phyloP scores from a whole-genome alignment of 2,329 filamentous ascomycete genomes.

The Cercospora sp. region DNA sequence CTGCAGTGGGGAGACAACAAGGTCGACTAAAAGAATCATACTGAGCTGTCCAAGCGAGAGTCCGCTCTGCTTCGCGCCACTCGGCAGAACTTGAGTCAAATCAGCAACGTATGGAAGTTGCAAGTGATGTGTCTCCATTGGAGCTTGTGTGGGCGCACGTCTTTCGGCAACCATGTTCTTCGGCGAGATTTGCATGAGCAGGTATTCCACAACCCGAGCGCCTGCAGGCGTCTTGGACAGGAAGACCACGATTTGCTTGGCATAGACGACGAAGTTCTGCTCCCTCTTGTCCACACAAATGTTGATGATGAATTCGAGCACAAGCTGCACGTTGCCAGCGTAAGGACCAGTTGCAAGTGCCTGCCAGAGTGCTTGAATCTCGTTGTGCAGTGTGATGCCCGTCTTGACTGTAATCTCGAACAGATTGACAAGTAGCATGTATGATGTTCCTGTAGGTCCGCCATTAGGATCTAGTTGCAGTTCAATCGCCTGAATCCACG shows the following conservation, averaged over 20 bases:
- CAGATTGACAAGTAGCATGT: slow-evolving; percentile 90
- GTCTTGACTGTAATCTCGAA: slow-evolving; percentile 96
- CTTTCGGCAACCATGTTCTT: slow-evolving; percentile 98
- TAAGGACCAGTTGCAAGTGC: slow-evolving; percentile 90
- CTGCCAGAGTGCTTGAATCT: slow-evolving; percentile 97
- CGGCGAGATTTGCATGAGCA: slow-evolving; percentile 85
- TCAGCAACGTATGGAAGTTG: slow-evolving; percentile 79
- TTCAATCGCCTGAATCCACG: slow-evolving; percentile 95
- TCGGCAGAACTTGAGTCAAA: slow-evolving; percentile 72
- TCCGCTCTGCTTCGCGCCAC: slow-evolving; percentile 80
- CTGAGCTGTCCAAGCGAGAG: slow-evolving; percentile 92
- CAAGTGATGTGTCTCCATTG: slow-evolving; percentile 70
- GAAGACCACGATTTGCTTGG: slow-evolving; percentile 97
- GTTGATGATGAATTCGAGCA: slow-evolving; percentile 94
- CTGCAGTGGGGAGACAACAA: slow-evolving; percentile 90
- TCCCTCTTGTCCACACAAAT: slow-evolving; percentile 91
- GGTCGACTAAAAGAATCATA: slow-evolving; percentile 87
- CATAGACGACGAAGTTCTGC: slow-evolving; percentile 97
- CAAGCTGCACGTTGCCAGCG: slow-evolving; percentile 87
- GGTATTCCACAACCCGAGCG: slow-evolving; percentile 89
- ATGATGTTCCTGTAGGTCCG: slow-evolving; percentile 84
- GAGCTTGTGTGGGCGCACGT: slow-evolving; percentile 64
- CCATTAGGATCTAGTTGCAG: slow-evolving; percentile 89
- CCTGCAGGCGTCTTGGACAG: slow-evolving; percentile 82
- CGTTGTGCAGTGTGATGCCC: slow-evolving; percentile 84